A percentile compares a stretch with the other conserved stretches of the same genome.
These are phyloP conservation scores for Diaporthe sp. DNA, from an alignment of 2,329 filamentous ascomycete species.

Conservation along the genomic window DNA sequence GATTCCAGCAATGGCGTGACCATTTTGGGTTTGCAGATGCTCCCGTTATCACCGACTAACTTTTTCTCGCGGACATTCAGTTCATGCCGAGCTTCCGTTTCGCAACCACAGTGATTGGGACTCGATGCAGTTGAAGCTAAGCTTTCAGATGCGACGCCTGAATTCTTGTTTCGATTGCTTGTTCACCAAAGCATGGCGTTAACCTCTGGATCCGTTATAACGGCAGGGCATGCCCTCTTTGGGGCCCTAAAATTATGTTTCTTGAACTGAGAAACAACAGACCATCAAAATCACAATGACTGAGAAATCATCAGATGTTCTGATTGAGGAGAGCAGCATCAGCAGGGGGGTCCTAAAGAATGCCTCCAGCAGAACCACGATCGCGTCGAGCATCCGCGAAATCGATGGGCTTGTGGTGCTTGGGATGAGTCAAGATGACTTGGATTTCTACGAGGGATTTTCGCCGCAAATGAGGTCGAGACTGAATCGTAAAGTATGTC, in stretches of 20 bases:
- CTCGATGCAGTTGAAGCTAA: background rate
- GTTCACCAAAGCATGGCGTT: background rate
- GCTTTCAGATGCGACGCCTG: background rate
- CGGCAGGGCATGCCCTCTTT: background rate
- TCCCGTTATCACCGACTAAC: conserved; percentile 8
- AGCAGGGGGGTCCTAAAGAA: background rate
- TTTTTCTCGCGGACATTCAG: background rate
- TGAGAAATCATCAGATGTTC: background rate
- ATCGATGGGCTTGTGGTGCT: conserved; percentile 22
- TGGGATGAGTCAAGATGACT: conserved; percentile 11
- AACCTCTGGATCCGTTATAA: background rate
- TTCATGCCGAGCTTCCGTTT: background rate
- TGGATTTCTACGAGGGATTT: conserved; percentile 19
- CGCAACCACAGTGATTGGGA: background rate
- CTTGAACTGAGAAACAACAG: background rate
- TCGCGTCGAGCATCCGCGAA: conserved; percentile 12
- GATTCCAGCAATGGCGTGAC: background rate
- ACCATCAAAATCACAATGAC: background rate
- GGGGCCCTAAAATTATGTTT: too few species aligned
- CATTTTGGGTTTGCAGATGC: conserved; percentile 17
- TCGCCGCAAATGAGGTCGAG: background rate
- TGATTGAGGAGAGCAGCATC: background rate
- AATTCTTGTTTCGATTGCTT: background rate
- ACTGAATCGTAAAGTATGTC: conserved; percentile 7
- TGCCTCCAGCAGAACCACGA: background rate